Evolutionary conservation across 176 grass and related monocot species (phyloP), one percentile per base, ranked within the genome.

Genomic region (Saccharum spontaneum): DNA sequence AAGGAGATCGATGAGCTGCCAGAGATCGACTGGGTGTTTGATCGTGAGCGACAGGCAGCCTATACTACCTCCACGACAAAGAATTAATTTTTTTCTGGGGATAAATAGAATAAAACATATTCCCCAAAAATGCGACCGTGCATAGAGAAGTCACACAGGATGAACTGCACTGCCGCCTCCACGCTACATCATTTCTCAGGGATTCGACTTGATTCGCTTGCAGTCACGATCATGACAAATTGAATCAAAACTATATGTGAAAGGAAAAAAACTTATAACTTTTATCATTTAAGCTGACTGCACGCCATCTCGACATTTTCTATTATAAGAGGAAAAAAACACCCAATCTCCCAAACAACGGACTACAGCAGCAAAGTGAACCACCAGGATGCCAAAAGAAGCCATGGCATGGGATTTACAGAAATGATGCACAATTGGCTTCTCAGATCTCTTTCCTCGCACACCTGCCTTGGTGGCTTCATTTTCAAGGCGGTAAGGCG

Each of bases 361-460:
- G 46, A 52, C 78, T 80, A 68, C 78, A 49, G 11, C 6, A 37
- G 34, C 44, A 37, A 31, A 37, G 1, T 10, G 18, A 80, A 80
- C 44, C 63, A 80, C 18, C 60, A 52, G 43, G n/a, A 45, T 67
- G 64, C 78, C 64, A 34, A 46, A 43, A 80, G 64, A 76, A 49
- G 71, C 80, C 71, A 84, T 75, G 82, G 60, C 71, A 76, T 30
- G 20, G 43, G 43, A 75, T 66, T 75, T 75, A 66, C 82, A 84
- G 60, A 84, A 75, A 49, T 26, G 82, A 66, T 52, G 59, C 60
- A 22, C 59, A 67, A 81, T 46, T 31, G 34, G 77, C 85, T 80
- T 22, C 69, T 12, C n/a, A 55, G 7, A 41, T 43, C 4, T 40
- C 16, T 52, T 36, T n/a, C 26, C 54, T 34, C 38, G 34, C 72